These are phyloP conservation scores for Cystobasidium slooffiae DNA, from an alignment of 1,284 basidiomycete species.

Conservation along the genomic window DNA sequence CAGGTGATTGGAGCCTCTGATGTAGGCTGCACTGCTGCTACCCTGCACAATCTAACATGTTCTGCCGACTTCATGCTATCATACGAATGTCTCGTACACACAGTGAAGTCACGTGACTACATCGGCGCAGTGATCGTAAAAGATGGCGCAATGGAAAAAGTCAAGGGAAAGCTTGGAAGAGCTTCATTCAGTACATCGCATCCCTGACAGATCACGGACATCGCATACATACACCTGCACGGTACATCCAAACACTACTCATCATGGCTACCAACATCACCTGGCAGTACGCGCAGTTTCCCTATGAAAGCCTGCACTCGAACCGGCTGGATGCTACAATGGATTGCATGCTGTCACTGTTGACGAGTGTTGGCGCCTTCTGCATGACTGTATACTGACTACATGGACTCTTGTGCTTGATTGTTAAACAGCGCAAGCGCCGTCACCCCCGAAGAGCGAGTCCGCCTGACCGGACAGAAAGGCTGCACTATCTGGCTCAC, in stretches of 20 bases:
- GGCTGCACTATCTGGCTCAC: conserved; percentile 94
- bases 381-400: too few species aligned
- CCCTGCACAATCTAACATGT: too few species aligned
- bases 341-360: not conserved
- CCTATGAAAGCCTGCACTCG: not conserved
- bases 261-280: conserved; percentile 41
- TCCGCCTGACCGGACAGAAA: conserved; percentile 64
- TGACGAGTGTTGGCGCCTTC: too few species aligned
- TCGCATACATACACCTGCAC: not conserved
- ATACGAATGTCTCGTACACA: too few species aligned
- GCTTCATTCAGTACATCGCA: not conserved
- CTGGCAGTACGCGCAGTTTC: conserved; percentile 21
- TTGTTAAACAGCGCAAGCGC: conserved; percentile 24
- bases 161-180: not conserved
- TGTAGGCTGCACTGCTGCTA: too few species aligned
- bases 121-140: not conserved
- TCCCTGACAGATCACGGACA: not conserved
- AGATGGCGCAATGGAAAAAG: conserved; percentile 9
- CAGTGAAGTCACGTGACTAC: not conserved
- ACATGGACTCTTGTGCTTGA: too few species aligned
- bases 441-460: conserved; percentile 38
- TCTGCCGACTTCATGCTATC: too few species aligned
- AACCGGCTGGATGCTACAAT: not conserved
- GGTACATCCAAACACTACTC: not conserved
- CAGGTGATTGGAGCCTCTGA: too few species aligned